Evolutionary conservation across 1,139 yeast genomes (phyloP).

Genomic region (Suhomyces anneliseae): DNA sequence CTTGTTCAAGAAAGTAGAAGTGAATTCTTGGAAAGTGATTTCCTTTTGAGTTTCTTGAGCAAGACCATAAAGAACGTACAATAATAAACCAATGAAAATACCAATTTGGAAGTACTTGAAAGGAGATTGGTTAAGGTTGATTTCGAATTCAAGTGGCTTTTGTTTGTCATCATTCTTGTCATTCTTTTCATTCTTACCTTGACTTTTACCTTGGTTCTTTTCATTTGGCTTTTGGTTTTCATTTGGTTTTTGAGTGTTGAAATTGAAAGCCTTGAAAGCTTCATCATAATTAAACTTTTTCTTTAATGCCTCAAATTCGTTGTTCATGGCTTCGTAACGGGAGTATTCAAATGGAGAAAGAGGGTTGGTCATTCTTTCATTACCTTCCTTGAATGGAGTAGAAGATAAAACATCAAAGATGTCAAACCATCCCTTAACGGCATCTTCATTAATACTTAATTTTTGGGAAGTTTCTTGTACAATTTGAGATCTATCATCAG

Average conservation of each 20-base stretch:
- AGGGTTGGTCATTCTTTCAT: conserved; percentile 25
- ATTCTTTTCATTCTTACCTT: conserved; percentile 2
- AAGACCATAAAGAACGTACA: conserved; percentile 20
- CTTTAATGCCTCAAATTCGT: conserved; percentile 13
- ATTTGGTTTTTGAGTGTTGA: conserved; percentile 2
- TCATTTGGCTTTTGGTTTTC: conserved; percentile 1
- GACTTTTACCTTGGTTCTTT: background rate
- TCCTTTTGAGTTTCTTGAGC: conserved; percentile 26
- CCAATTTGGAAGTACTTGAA: conserved; percentile 35
- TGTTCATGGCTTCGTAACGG: conserved; percentile 13
- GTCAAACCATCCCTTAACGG: conserved; percentile 31
- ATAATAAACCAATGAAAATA: conserved; percentile 26
- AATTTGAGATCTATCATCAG: conserved; percentile 8
- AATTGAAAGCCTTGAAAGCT: conserved; percentile 9
- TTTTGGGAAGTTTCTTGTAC: background rate
- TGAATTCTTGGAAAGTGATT: conserved; percentile 47
- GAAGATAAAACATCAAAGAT: conserved; percentile 31
- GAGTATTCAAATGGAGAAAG: conserved; percentile 35
- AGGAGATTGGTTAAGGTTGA: conserved; percentile 27
- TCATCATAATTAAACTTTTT: conserved; percentile 10
- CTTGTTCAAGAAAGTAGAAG: conserved; percentile 40
- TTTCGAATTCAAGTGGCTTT: conserved; percentile 22
- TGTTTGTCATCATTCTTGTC: conserved; percentile 12
- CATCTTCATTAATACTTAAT: conserved; percentile 2
- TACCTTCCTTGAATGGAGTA: conserved; percentile 30